A percentile compares a stretch with the other conserved stretches of the same genome.
Conservation (phyloP, 495 filamentous ascomycete genomes). For the Thozetella sp. region DNA sequence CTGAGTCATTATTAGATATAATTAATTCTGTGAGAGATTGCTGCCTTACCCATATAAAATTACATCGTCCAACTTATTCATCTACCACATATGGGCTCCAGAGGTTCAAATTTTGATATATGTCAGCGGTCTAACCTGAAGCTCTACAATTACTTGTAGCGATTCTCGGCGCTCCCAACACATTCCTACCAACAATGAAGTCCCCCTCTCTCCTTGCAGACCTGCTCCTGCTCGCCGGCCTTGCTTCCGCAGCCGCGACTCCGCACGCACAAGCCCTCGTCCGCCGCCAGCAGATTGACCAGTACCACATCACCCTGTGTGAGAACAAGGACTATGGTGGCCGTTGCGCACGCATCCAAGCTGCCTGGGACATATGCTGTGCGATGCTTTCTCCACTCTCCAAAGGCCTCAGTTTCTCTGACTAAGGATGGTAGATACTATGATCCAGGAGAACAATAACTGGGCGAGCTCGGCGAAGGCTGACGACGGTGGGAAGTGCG, state of each 20-base stretch:
- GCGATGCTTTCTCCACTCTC: not conserved
- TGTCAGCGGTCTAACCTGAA: not conserved
- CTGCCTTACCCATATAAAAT: not conserved
- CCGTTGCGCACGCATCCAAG: not conserved
- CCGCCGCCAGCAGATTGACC: conserved; percentile 1
- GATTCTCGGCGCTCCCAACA: not conserved
- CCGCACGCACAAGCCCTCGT: not conserved
- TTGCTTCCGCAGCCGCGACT: not conserved
- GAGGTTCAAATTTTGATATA: not conserved
- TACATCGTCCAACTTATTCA: not conserved
- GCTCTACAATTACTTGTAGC: not conserved
- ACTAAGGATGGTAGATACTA: not conserved
- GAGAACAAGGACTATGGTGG: conserved; percentile 3
- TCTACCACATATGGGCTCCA: not conserved
- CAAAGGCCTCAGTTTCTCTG: not conserved
- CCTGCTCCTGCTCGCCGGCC: conserved; percentile 1
- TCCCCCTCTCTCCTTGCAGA: not conserved
- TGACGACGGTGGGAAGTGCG: not conserved
- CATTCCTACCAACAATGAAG: not conserved
- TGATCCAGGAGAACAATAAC: conserved; percentile 4
- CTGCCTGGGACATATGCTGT: conserved; percentile 2
- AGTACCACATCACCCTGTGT: not conserved
- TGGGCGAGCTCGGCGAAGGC: conserved; percentile 3
- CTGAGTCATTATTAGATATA: not conserved
- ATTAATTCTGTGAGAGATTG: not conserved